These are phyloP conservation scores for peach (Prunus persica) DNA, from an alignment of 306 rosid species.

Conservation along the genomic window DNA sequence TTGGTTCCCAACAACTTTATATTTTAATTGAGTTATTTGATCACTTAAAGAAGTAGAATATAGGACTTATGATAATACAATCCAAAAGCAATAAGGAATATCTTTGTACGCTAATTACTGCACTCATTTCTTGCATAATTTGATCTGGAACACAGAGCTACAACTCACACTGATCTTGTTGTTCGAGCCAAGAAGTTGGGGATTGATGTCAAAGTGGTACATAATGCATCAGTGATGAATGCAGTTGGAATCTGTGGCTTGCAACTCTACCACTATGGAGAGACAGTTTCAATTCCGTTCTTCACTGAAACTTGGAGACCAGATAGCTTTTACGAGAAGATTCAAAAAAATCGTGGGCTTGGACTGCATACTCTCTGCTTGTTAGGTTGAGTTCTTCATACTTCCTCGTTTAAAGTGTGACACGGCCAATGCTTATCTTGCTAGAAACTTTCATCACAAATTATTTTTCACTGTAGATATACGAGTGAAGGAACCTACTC, in stretches of 20 bases:
- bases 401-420: not conserved
- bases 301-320: conserved; percentile 86
- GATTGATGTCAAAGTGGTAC: conserved; percentile 59
- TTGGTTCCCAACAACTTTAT: not conserved
- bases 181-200: conserved; percentile 86
- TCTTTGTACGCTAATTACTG: not conserved
- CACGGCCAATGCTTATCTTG: not conserved
- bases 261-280: conserved; percentile 85
- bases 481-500: conserved; percentile 87
- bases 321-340: conserved; percentile 86
- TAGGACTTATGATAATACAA: too few species aligned
- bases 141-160: conserved; percentile 45
- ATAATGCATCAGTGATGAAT: conserved; percentile 88
- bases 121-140: not conserved
- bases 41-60: too few species aligned
- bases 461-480: conserved; percentile 47
- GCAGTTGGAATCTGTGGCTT: conserved; percentile 86
- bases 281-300: conserved; percentile 80
- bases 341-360: conserved; percentile 52
- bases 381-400: conserved; percentile 48
- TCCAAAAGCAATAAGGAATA: not conserved
- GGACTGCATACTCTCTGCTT: conserved; percentile 46
- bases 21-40: too few species aligned
- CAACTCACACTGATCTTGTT: conserved; percentile 79
- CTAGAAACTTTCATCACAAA: not conserved